A percentile compares a stretch with the other conserved stretches of the same genome.
Conservation (phyloP, 2,329 filamentous ascomycete genomes). For the Cyanodermella asteris region DNA sequence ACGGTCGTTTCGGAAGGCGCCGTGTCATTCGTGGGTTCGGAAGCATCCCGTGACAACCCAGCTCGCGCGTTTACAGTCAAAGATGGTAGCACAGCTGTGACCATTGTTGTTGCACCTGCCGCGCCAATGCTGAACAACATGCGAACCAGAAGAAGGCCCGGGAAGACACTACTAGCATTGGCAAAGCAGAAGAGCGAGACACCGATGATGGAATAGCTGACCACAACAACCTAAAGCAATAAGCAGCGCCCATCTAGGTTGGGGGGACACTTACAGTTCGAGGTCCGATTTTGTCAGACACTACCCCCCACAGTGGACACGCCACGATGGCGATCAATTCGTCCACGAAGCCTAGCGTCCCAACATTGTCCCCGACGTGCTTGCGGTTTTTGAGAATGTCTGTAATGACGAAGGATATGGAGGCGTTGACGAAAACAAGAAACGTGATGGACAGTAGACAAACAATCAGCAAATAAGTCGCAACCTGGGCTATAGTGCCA, state of each 20-base stretch:
- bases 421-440: slow-evolving; percentile 43
- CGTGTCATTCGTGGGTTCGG: slow-evolving; percentile 16
- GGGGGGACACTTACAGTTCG: slow-evolving; percentile 19
- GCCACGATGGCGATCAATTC: slow-evolving; percentile 25
- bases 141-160: slow-evolving; percentile 63
- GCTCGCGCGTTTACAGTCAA: slow-evolving; percentile 23
- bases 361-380: slow-evolving; percentile 38
- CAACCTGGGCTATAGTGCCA: slow-evolving; percentile 32
- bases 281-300: slow-evolving; percentile 26
- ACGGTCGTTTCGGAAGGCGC: slow-evolving; percentile 32
- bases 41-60: too few species aligned
- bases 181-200: slow-evolving; percentile 60
- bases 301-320: slow-evolving; percentile 27
- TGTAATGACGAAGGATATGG: slow-evolving; percentile 42
- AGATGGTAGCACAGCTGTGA: slow-evolving; percentile 74
- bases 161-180: slow-evolving; percentile 70
- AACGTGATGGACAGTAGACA: slow-evolving; percentile 41
- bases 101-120: slow-evolving; percentile 92
- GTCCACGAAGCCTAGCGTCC: slow-evolving; percentile 28
- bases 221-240: slow-evolving; percentile 27
- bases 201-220: slow-evolving; percentile 67
- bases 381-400: slow-evolving; percentile 34
- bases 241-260: neutral
- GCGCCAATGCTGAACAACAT: slow-evolving; percentile 78
- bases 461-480: slow-evolving; percentile 38